Base-by-base conservation (phyloP, 1,139 yeast genomes). In the Arxiozyma slooffiae region DNA sequence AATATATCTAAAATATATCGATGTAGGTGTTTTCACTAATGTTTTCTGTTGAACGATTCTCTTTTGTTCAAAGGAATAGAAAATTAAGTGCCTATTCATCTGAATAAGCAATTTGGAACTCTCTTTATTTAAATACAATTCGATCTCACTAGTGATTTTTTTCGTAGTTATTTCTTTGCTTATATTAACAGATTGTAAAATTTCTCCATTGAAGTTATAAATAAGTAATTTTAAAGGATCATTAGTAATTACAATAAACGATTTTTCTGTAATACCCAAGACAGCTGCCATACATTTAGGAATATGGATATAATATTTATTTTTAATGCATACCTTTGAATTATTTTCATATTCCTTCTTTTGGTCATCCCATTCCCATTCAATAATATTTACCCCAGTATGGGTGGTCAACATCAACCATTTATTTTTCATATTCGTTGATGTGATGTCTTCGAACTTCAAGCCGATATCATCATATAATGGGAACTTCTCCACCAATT, bases 181-280 rank as follows among this genome's bases (percentile, higher is more conserved):
- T 23, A 62, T 41, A 45, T 59, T 57, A 17, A 64, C 51, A 17
- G 54, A 57, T 48, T 62, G 66, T 30, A 64, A 47, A 6, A 57
- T 48, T 21, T 57, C 57, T 11, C 67, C 67, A 24, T 60, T 56
- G 49, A 64, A 66, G 40, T 58, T 60, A 49, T 63, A 63, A 20
- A 66, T 62, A 4, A 55, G 54, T 36, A 64, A 48, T 37, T 59
- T 56, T 38, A 51, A 55, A 20, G 66, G 63, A 24, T 58, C 53
- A 9, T 45, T 48, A 38, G 57, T 52, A 17, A 64, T 48, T 2
- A 59, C 57, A 30, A 66, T 58, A 20, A 66, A 54, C 9, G 67
- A 62, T 50, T 63, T 64, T 42, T 66, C 68, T 4, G 69, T 65
- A 48, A 65, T 60, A 3, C 69, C 69, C 7, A 64, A 52, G 20